These are phyloP conservation scores for Phaeosphaeria sp. DNA, from an alignment of 2,329 filamentous ascomycete genomes.

Conservation along the genomic window DNA sequence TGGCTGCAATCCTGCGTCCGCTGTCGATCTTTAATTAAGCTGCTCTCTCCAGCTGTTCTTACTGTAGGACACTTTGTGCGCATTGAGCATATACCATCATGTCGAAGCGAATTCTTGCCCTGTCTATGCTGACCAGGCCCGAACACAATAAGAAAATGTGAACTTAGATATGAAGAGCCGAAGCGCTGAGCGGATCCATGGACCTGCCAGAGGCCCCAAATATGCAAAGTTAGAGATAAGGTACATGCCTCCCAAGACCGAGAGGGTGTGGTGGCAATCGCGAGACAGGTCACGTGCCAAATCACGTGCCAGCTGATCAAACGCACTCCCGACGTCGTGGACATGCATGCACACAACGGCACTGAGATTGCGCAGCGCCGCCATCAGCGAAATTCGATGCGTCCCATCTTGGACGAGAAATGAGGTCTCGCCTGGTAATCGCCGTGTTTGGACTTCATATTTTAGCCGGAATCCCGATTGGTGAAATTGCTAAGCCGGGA, in stretches of 20 bases:
- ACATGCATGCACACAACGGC: too few species aligned
- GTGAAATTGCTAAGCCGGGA: background rate
- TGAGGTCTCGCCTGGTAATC: background rate
- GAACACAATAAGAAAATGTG: too few species aligned
- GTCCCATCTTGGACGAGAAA: background rate
- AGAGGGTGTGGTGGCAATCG: too few species aligned
- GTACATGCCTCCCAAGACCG: too few species aligned
- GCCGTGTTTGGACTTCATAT: background rate
- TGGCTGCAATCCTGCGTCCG: background rate
- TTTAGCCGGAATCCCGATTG: background rate
- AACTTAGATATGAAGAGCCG: background rate
- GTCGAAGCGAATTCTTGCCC: too few species aligned
- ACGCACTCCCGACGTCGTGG: too few species aligned
- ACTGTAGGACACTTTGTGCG: background rate
- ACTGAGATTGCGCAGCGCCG: background rate
- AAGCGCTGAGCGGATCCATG: too few species aligned
- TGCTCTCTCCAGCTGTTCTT: background rate
- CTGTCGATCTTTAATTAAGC: background rate
- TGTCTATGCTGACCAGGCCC: too few species aligned
- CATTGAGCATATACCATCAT: background rate
- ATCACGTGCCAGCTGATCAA: background rate
- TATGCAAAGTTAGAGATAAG: too few species aligned
- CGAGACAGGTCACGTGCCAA: background rate
- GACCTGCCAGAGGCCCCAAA: too few species aligned
- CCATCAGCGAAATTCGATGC: constrained; percentile 3